phyloP scores from a whole-genome alignment of 225 moss, liverwort and hornwort genomes.

The Ulota crispa region DNA sequence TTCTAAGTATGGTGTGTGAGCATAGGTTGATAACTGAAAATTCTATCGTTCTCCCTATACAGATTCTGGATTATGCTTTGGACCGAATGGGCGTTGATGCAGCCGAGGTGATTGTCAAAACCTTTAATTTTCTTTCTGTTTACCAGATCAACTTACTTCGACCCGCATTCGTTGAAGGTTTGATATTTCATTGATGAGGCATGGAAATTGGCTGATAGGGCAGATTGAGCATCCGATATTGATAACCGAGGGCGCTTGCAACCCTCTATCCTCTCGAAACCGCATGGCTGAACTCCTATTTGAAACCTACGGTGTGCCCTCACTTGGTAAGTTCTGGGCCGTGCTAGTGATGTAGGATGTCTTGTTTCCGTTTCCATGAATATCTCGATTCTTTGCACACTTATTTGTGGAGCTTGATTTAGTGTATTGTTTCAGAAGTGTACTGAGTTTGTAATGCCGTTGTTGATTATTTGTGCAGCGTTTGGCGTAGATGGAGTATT shows the following conservation, averaged over 20 bases:
- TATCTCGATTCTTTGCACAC: background rate
- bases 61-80: conserved; percentile 95
- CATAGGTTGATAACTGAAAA: conserved; percentile 8
- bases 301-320: conserved; percentile 91
- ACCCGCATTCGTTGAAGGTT: conserved; percentile 3
- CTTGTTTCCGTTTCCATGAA: conserved; percentile 10
- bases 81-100: conserved; percentile 92
- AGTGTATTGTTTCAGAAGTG: conserved; percentile 3
- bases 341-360: background rate
- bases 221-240: conserved; percentile 96
- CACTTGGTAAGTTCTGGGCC: conserved; percentile 59
- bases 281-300: conserved; percentile 99
- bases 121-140: background rate
- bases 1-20: background rate
- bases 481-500: conserved; percentile 93
- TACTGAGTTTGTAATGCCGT: background rate
- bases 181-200: conserved; percentile 25
- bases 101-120: conserved; percentile 38
- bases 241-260: conserved; percentile 87
- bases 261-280: conserved; percentile 73
- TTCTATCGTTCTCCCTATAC: conserved; percentile 15
- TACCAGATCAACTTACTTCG: background rate
- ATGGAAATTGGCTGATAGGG: conserved; percentile 46
- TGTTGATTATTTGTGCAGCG: conserved; percentile 48
- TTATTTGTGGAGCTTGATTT: background rate